These are phyloP conservation scores for Poa pratensis DNA, from an alignment of 176 grass and related monocot species.

Conservation along the genomic window DNA sequence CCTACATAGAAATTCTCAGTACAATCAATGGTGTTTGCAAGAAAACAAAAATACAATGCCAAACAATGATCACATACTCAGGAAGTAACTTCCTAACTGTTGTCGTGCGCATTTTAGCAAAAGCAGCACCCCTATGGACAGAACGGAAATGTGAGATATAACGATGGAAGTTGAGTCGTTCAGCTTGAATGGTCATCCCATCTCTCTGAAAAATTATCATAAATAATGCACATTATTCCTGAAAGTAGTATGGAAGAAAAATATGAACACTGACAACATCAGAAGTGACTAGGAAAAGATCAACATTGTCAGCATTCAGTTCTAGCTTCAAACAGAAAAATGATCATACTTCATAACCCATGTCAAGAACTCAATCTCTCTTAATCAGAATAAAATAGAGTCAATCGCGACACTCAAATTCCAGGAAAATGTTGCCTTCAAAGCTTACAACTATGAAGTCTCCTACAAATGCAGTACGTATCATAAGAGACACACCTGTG, in stretches of 20 bases:
- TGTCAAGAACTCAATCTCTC: constrained; percentile 14
- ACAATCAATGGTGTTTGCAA: constrained; percentile 34
- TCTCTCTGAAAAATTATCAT: constrained; percentile 73
- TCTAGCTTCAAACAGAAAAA: constrained; percentile 32
- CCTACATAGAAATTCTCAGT: constrained; percentile 53
- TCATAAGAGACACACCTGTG: constrained; percentile 67
- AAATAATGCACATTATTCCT: constrained; percentile 33
- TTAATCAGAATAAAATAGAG: constrained; percentile 26
- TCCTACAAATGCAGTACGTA: constrained; percentile 19
- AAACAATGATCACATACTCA: constrained; percentile 64
- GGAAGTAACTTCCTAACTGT: constrained; percentile 93
- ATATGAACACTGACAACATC: constrained; percentile 8
- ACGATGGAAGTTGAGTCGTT: constrained; percentile 85
- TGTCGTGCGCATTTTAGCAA: constrained; percentile 95
- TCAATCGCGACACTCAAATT: constrained; percentile 6
- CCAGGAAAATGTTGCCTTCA: constrained; percentile 15
- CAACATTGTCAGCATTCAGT: constrained; percentile 4
- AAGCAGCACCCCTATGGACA: constrained; percentile 91
- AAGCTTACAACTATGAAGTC: neutral
- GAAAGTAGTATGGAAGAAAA: constrained; percentile 28
- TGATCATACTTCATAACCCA: constrained; percentile 11
- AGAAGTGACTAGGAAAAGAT: neutral
- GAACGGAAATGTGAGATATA: constrained; percentile 94
- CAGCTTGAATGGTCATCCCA: constrained; percentile 89
- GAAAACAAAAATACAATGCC: constrained; percentile 33